Evolutionary conservation across 768 basidiomycete species (phyloP).

Genomic region (Suillus paluster): DNA sequence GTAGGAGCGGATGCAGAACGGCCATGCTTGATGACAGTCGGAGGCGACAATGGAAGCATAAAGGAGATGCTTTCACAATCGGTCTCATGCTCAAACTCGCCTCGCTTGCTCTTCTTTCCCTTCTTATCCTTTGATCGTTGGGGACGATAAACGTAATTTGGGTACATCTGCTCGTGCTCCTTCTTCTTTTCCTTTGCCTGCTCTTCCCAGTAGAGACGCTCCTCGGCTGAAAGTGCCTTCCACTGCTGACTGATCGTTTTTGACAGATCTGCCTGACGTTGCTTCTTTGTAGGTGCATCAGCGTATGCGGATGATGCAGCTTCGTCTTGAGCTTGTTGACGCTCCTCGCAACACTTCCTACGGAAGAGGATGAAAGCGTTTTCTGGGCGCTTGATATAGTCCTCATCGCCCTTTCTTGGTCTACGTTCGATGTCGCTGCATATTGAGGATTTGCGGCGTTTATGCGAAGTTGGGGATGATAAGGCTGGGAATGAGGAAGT

Average conservation of each 20-base stretch:
- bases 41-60: slow-evolving; percentile 43
- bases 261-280: slow-evolving; percentile 77
- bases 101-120: slow-evolving; percentile 45
- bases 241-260: slow-evolving; percentile 85
- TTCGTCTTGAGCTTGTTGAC: slow-evolving; percentile 59
- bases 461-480: slow-evolving; percentile 41
- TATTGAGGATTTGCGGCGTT: slow-evolving; percentile 56
- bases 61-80: slow-evolving; percentile 58
- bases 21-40: slow-evolving; percentile 44
- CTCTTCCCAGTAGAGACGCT: slow-evolving; percentile 75
- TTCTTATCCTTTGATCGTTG: slow-evolving; percentile 58
- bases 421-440: slow-evolving; percentile 53
- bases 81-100: slow-evolving; percentile 43
- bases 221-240: slow-evolving; percentile 68
- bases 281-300: slow-evolving; percentile 61
- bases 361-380: slow-evolving; percentile 88
- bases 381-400: slow-evolving; percentile 84
- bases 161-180: slow-evolving; percentile 76
- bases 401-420: slow-evolving; percentile 71
- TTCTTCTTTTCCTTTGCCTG: slow-evolving; percentile 80
- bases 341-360: slow-evolving; percentile 76
- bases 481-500: slow-evolving; percentile 40
- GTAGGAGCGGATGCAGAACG: slow-evolving; percentile 66
- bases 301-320: slow-evolving; percentile 32
- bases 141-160: slow-evolving; percentile 80